phyloP scores from a whole-genome alignment of 768 basidiomycete species.

The Leccinellum luteum region DNA sequence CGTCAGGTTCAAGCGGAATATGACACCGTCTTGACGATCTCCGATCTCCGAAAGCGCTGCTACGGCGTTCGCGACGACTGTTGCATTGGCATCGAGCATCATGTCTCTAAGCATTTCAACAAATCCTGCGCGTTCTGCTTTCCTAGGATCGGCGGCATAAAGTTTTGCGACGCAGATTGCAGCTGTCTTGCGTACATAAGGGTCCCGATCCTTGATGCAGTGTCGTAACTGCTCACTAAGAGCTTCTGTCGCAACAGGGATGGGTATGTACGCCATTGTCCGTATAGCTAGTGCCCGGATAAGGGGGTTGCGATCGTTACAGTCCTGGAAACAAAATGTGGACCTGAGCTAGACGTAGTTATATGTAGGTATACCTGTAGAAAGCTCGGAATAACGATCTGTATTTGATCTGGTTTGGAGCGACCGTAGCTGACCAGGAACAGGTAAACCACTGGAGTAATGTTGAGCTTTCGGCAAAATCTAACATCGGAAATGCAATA shows the following conservation, averaged over 20 bases:
- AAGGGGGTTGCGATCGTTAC: conserved; percentile 92
- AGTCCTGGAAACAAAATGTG: conserved; percentile 60
- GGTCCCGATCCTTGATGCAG: conserved; percentile 89
- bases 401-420: conserved; percentile 89
- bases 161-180: conserved; percentile 97
- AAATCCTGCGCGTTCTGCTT: conserved; percentile 87
- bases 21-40: conserved; percentile 91
- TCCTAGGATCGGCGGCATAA: conserved; percentile 82
- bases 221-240: conserved; percentile 89
- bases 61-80: conserved; percentile 96
- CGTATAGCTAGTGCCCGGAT: conserved; percentile 96
- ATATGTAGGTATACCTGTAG: conserved; percentile 57
- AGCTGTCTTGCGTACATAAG: conserved; percentile 98
- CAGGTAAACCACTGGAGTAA: conserved; percentile 84
- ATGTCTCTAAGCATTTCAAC: conserved; percentile 89
- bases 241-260: conserved; percentile 81
- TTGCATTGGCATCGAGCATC: conserved; percentile 91
- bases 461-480: conserved; percentile 1
- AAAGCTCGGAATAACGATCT: conserved; percentile 87
- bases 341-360: conserved; percentile 9
- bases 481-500: conserved; percentile 3
- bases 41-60: conserved; percentile 97
- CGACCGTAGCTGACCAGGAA: conserved; percentile 97
- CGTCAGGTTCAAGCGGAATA: conserved; percentile 83
- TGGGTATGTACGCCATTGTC: conserved; percentile 98